Percentiles rank a stretch among this genome's conserved stretches.
phyloP scores from a whole-genome alignment of 306 rosid genomes.

The Benincasa hispida region DNA sequence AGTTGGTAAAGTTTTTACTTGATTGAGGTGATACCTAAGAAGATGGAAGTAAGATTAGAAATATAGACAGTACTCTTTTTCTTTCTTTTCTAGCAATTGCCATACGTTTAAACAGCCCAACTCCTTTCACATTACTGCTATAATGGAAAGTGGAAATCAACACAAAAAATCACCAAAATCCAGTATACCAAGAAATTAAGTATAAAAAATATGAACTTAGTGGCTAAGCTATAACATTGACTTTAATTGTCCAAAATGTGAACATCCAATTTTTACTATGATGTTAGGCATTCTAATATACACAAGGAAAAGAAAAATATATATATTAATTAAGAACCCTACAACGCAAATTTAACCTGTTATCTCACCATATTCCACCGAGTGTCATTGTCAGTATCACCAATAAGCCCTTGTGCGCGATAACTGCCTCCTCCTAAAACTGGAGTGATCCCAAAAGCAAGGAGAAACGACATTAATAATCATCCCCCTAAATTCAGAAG shows the following conservation, averaged over 20 bases:
- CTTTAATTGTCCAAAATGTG: neutral
- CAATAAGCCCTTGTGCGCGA: constrained; percentile 28
- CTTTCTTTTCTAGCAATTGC: neutral
- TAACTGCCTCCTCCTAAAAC: constrained; percentile 39
- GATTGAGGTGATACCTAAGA: constrained; percentile 37
- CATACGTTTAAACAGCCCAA: neutral
- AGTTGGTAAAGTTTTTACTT: constrained; percentile 24
- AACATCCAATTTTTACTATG: neutral
- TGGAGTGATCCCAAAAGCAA: constrained; percentile 36
- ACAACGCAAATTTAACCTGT: constrained; percentile 25
- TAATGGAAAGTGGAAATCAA: neutral
- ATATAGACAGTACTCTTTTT: neutral
- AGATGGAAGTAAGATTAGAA: constrained; percentile 12
- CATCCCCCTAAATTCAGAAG: constrained; percentile 10
- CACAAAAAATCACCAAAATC: neutral
- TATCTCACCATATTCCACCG: constrained; percentile 36
- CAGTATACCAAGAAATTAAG: neutral
- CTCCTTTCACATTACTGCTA: neutral
- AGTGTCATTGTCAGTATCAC: constrained; percentile 24
- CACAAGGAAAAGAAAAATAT: neutral
- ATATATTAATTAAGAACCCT: neutral
- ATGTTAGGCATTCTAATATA: neutral
- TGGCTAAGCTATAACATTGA: neutral
- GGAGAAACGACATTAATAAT: constrained; percentile 32
- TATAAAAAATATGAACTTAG: neutral